Base-by-base conservation (phyloP, 768 basidiomycete species). In the Cyathus striatus region DNA sequence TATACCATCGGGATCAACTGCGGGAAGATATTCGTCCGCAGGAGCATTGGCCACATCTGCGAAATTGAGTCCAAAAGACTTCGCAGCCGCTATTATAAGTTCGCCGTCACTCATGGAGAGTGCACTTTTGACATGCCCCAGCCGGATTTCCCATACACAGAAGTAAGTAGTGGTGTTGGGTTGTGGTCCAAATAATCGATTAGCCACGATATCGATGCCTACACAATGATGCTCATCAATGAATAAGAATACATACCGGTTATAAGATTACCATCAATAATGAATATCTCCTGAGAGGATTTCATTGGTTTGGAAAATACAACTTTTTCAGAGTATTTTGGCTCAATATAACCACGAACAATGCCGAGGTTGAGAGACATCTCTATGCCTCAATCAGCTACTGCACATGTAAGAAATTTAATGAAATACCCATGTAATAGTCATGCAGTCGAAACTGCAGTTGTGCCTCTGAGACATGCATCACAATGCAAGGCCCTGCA, bases 81-180 rank as follows among this genome's bases (percentile, higher is more conserved):
- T 65, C 3, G 68, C 61, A 17, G 79, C 80, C 4, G 79, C 70
- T 6, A 63, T 58, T 10, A 93, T 51, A 13, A 75, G 50, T 47
- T 68, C 64, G 4, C 65, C 65, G 49, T 90, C 76, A 13, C 62
- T 57, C 6, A 82, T 77, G 2, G 83, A 75, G 16, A 83, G 47
- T 20, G 72, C 54, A 0, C 72, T 72, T 52, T 79, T 82, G 37
- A 89, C 56, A 24, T 70, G 57, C 5, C 90, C 90, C 14, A 92
- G 25, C n/a, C 65, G 65, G 35, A 94, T 76, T 54, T 95, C 91
- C 95, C 95, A 98, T 12, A 96, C 76, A 57, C 94, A 97, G 4
- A 95, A 68, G 55, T 98, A 98, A 1, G 91, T 83, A 2, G 86
- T 64, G 0, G 87, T 88, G 3, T 78, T 76, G 5, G 95, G 95